phyloP scores from a whole-genome alignment of 1,284 basidiomycete species.

The Agaricales sp. region DNA sequence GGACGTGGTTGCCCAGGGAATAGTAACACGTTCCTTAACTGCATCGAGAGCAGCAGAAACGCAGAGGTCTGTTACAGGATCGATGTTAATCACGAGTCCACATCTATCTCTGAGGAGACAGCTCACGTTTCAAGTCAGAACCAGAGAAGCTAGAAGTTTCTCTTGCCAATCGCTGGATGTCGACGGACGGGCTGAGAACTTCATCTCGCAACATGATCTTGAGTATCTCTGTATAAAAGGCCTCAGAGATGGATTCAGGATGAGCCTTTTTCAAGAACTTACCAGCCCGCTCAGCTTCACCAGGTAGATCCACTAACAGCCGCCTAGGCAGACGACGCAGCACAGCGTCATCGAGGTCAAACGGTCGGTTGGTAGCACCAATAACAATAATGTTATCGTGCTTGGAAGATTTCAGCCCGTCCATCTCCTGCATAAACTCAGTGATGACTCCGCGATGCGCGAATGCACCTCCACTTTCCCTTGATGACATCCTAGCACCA shows the following conservation, averaged over 20 bases:
- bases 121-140: constrained; percentile 81
- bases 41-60: constrained; percentile 84
- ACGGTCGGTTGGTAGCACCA: constrained; percentile 88
- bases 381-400: constrained; percentile 87
- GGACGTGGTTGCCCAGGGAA: constrained; percentile 52
- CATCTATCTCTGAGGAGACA: too few relatives aligned
- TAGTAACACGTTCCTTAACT: constrained; percentile 70
- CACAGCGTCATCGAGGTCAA: constrained; percentile 80
- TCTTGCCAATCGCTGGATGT: constrained; percentile 53
- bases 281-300: constrained; percentile 76
- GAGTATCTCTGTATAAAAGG: constrained; percentile 60
- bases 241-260: constrained; percentile 8
- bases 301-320: constrained; percentile 78
- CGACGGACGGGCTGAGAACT: constrained; percentile 55
- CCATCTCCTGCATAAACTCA: constrained; percentile 99
- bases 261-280: constrained; percentile 16
- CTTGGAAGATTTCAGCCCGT: constrained; percentile 74
- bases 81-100: constrained; percentile 11
- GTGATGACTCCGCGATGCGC: constrained; percentile 82
- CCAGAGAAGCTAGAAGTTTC: constrained; percentile 84
- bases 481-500: constrained; percentile 74
- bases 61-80: constrained; percentile 49
- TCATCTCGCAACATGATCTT: constrained; percentile 78
- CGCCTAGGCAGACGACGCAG: constrained; percentile 76
- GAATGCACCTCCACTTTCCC: constrained; percentile 73